These are phyloP conservation scores for Fraxinus sp. DNA, from an alignment of 305 asterid species.

Conservation along the genomic window DNA sequence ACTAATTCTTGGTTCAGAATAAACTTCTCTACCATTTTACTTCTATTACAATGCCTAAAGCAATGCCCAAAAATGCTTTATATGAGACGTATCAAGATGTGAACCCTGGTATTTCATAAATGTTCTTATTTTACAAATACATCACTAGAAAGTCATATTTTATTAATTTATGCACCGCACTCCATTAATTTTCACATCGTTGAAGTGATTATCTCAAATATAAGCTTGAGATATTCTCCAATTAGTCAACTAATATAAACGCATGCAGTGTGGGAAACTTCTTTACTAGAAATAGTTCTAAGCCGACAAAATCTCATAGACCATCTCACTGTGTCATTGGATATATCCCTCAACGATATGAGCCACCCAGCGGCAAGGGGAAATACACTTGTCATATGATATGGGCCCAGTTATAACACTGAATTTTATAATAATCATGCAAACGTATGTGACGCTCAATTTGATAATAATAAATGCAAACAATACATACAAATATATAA, in stretches of 20 bases:
- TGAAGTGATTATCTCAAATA: background rate
- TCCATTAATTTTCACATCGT: background rate
- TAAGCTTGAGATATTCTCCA: background rate
- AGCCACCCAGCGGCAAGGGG: background rate
- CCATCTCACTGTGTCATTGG: background rate
- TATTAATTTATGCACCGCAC: background rate
- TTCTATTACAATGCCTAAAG: conserved; percentile 13
- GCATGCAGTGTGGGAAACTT: background rate
- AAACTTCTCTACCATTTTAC: background rate
- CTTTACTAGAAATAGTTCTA: background rate
- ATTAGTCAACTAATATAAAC: conserved; percentile 3
- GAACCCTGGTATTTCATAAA: background rate
- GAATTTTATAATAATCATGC: background rate
- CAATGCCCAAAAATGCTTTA: background rate
- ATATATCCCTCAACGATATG: conserved; percentile 14
- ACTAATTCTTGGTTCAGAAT: conserved; percentile 12
- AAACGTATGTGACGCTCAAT: conserved; percentile 1
- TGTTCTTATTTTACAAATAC: background rate
- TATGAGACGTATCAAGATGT: background rate
- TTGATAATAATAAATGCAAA: background rate
- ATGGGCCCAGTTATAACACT: background rate
- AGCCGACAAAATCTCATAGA: background rate
- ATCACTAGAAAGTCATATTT: background rate
- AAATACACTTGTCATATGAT: background rate
- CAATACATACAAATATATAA: background rate